phyloP scores from a whole-genome alignment of 306 rosid species.

The Potentilla sterilis region DNA sequence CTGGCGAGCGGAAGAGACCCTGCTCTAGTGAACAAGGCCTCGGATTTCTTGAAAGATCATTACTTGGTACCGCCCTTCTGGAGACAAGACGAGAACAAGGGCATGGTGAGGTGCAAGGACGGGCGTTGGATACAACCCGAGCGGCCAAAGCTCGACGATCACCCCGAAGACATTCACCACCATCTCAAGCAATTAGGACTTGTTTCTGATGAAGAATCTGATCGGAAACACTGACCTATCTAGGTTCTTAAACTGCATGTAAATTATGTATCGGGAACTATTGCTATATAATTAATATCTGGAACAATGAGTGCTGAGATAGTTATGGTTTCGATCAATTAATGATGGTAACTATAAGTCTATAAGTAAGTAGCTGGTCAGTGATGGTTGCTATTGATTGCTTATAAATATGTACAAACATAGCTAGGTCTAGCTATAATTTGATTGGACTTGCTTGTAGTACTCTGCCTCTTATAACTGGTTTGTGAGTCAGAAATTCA shows the following conservation, averaged over 20 bases:
- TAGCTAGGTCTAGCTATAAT: neutral
- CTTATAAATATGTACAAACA: neutral
- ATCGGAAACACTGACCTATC: neutral
- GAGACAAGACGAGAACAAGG: slow-evolving; percentile 84
- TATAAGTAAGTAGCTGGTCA: too few species aligned
- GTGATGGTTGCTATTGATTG: neutral
- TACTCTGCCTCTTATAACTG: neutral
- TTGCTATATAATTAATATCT: neutral
- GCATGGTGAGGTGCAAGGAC: slow-evolving; percentile 60
- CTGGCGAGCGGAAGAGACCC: slow-evolving; percentile 81
- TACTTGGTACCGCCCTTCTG: slow-evolving; percentile 78
- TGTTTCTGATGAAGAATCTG: neutral
- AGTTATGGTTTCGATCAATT: neutral
- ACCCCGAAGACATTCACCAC: slow-evolving; percentile 51
- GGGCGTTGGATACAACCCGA: slow-evolving; percentile 88
- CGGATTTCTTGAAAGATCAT: slow-evolving; percentile 76
- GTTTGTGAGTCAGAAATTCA: too few species aligned
- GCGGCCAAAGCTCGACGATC: slow-evolving; percentile 58
- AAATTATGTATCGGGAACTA: neutral
- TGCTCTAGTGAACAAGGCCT: slow-evolving; percentile 73
- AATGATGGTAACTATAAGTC: neutral
- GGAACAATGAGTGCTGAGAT: neutral
- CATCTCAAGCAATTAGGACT: slow-evolving; percentile 51
- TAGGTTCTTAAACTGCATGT: neutral
- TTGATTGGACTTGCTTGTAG: neutral